Conservation (phyloP, 805 yeast species). For the Ogataea parapolymorpha region DNA sequence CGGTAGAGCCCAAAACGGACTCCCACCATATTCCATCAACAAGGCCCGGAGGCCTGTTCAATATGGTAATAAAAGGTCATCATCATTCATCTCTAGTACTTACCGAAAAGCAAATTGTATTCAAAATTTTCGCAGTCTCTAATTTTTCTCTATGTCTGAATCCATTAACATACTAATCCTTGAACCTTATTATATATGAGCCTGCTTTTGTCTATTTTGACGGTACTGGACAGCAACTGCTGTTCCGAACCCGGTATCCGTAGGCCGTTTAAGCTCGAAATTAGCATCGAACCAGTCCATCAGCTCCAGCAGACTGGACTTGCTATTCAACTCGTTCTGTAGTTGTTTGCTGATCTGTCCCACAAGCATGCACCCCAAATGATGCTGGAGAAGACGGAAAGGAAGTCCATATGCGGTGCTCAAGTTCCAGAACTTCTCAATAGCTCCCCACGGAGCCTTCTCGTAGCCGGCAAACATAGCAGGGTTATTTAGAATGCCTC, state of each 20-base stretch:
- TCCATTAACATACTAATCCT: not conserved
- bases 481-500: constrained; percentile 86
- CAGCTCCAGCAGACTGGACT: constrained; percentile 55
- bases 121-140: constrained; percentile 4
- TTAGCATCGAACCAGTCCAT: constrained; percentile 78
- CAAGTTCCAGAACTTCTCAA: constrained; percentile 80
- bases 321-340: constrained; percentile 62
- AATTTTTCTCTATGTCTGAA: constrained; percentile 2
- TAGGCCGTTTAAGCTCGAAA: constrained; percentile 63
- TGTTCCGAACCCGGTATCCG: constrained; percentile 68
- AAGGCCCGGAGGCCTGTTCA: constrained; percentile 25
- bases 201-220: constrained; percentile 28
- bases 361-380: constrained; percentile 81
- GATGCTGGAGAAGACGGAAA: constrained; percentile 81
- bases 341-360: constrained; percentile 44
- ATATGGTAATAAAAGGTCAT: constrained; percentile 32
- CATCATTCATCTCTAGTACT: constrained; percentile 25
- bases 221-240: constrained; percentile 29
- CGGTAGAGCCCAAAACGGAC: constrained; percentile 35
- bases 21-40: constrained; percentile 15
- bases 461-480: constrained; percentile 75
- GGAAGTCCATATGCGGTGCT: constrained; percentile 81
- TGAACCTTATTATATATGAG: constrained; percentile 23
- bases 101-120: constrained; percentile 3
- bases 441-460: constrained; percentile 85